Base-by-base conservation (phyloP, 73 alveolate species). In the Stentor roeselii region DNA sequence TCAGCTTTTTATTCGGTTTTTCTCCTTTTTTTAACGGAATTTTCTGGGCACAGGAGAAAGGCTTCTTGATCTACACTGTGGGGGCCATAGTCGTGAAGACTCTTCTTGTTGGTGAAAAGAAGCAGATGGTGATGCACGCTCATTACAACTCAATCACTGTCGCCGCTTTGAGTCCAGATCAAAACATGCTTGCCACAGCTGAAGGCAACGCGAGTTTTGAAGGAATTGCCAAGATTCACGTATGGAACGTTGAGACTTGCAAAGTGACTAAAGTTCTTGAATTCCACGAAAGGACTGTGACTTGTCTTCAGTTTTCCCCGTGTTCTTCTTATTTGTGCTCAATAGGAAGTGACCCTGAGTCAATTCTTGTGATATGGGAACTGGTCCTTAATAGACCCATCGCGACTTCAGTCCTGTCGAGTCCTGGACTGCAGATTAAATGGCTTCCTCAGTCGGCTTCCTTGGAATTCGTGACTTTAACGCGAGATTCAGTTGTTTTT, bases 391-490 rank as follows among this genome's bases (percentile, higher is more conserved):
- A 40, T 32, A 36, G 80, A 15, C 42, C 34, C 0, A 32, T 67
- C 14, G 11, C 50, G 1, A 67, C 80, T 27, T 21, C 80, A 21
- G 11, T 67, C n/a, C 41, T 67, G 34, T 21, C n/a, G 34, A 21
- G 27, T 1, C 37, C 15, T 67, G 80, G 27, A 1, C 14, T 21
- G 1, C n/a, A 21, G 15, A 32, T 32, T 0, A 67, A 67, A 67
- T 67, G 80, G 80, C 41, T 67, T 2, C 80, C 80, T 1, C 15
- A 67, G 2, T 34, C 41, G 27, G 80, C n/a, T 21, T 67, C 80
- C 0, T 67, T 21, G 11, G 80, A 67, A 2, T 67, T 67, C 34
- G 80, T 34, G 41, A 30, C 80, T 67, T 32, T 1, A 67, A 21
- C 42, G 21, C 27, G 50, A 32, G 3, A 67, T 11, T 36, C 21